Base-by-base conservation (phyloP, 495 filamentous ascomycete species). In the Amorphotheca resinae region DNA sequence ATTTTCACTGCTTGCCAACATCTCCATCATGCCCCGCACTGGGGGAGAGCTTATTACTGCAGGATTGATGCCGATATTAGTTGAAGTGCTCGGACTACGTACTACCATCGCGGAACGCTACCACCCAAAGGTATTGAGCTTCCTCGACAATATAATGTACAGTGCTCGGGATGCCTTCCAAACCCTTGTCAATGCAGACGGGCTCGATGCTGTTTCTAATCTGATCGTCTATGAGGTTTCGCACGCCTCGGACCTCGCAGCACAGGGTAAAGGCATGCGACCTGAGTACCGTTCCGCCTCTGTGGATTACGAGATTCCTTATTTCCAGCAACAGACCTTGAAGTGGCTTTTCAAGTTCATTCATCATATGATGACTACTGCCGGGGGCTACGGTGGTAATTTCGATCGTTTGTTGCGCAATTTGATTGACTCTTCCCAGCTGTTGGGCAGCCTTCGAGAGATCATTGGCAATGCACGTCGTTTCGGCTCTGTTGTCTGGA, bases 291-390 rank as follows among this genome's bases (percentile, higher is more conserved):
- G 84, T 46, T 91, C 84, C 22, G 74, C 80, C 22, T 66, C 80
- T 16, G 81, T 87, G 14, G 93, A 99, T 59, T 99, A 95, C 55
- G 73, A 84, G 49, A 88, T 96, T 43, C 84, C 87, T 0, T 94
- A 80, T 57, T 82, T 84, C 56, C 82, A 91, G 46, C 91, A 96
- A 54, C 84, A 94, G 60, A 84, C 83, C 6, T 69, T 96, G 12
- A 87, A 89, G 46, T 88, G 83, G 77, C 71, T 95, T 35, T 85
- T 95, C 64, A 93, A 93, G 57, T 93, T 96, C 55, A 84, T 93
- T 52, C 86, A 91, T 51, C 88, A 95, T 59, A 79, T 95, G 67
- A 89, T 96, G 83, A 72, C 80, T 8, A 81, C 87, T 58, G 79
- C 74, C 26, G 67, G 61, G 41, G 57, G 61, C 2, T 66, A 62